A percentile compares a stretch with the other conserved stretches of the same genome.
phyloP scores from a whole-genome alignment of 1,284 basidiomycete species.

The Leccinum pseudoinsigne region DNA sequence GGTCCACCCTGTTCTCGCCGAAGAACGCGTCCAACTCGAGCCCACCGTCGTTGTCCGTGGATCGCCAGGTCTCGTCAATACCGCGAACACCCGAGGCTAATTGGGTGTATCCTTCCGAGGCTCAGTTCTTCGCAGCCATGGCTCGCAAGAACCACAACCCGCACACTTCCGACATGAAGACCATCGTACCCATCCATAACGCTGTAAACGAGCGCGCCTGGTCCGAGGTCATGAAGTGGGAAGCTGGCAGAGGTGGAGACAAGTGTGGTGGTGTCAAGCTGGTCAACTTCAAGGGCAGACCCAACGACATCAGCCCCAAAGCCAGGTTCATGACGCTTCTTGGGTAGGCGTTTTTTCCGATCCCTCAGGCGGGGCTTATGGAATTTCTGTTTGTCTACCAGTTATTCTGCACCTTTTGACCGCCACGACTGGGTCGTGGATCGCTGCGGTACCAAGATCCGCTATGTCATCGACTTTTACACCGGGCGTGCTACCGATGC shows the following conservation, averaged over 20 bases:
- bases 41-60: constrained; percentile 49
- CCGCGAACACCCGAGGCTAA: constrained; percentile 71
- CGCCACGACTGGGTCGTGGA: constrained; percentile 98
- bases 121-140: constrained; percentile 97
- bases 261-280: constrained; percentile 83
- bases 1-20: constrained; percentile 48
- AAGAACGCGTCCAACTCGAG: constrained; percentile 32
- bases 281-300: constrained; percentile 84
- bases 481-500: constrained; percentile 66
- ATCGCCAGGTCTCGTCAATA: constrained; percentile 88
- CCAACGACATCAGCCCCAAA: constrained; percentile 74
- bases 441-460: constrained; percentile 83
- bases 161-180: constrained; percentile 85
- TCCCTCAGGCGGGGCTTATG: constrained; percentile 1
- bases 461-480: constrained; percentile 99
- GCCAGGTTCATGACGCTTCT: constrained; percentile 83
- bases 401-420: constrained; percentile 94
- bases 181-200: constrained; percentile 98
- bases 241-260: constrained; percentile 75
- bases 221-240: constrained; percentile 91
- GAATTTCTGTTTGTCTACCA: constrained; percentile 31
- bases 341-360: constrained; percentile 63
- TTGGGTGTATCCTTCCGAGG: constrained; percentile 99
- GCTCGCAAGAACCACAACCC: constrained; percentile 90
- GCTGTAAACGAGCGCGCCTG: constrained; percentile 98